Evolutionary conservation across 495 filamentous ascomycete genomes (phyloP).

Genomic region (Recurvomyces mirabilis): DNA sequence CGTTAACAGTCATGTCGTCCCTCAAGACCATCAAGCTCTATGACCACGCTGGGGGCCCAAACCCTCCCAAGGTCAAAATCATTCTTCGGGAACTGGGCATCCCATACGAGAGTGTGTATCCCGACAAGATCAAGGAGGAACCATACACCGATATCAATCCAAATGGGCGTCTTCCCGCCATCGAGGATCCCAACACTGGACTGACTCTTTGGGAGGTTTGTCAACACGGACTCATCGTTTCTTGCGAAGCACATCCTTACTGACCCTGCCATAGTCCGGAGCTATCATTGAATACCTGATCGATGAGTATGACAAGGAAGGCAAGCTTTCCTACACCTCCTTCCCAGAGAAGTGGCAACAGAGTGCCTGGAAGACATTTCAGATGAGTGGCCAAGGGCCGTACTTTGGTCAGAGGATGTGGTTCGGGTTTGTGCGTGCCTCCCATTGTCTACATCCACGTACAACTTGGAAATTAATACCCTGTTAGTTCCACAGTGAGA

Average conservation of each 20-base stretch:
- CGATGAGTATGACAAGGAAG: conserved; percentile 27
- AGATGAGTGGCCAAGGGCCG: conserved; percentile 33
- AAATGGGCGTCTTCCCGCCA: conserved; percentile 32
- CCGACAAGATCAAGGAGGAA: conserved; percentile 14
- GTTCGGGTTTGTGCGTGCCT: conserved; percentile 7
- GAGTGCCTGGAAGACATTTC: conserved; percentile 34
- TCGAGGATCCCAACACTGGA: conserved; percentile 35
- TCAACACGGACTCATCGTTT: no score
- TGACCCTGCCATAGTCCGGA: conserved; percentile 16
- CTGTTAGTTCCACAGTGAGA: background rate
- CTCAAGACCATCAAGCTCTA: background rate
- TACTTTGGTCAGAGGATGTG: conserved; percentile 34
- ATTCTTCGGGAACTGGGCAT: conserved; percentile 23
- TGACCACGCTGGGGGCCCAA: conserved; percentile 7
- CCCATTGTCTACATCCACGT: no score
- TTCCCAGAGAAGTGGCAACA: conserved; percentile 26
- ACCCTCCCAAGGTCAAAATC: conserved; percentile 21
- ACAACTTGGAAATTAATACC: background rate
- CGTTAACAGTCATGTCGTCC: no score
- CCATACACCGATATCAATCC: conserved; percentile 26
- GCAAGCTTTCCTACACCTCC: conserved; percentile 22
- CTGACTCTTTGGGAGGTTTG: conserved; percentile 33
- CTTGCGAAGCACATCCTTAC: no score
- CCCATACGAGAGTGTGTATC: conserved; percentile 17
- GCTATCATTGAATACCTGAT: conserved; percentile 29